Evolutionary conservation across 1,139 yeast genomes (phyloP), one percentile per base, ranked within the genome.

Genomic region (Protomyces arabidopsidicola): DNA sequence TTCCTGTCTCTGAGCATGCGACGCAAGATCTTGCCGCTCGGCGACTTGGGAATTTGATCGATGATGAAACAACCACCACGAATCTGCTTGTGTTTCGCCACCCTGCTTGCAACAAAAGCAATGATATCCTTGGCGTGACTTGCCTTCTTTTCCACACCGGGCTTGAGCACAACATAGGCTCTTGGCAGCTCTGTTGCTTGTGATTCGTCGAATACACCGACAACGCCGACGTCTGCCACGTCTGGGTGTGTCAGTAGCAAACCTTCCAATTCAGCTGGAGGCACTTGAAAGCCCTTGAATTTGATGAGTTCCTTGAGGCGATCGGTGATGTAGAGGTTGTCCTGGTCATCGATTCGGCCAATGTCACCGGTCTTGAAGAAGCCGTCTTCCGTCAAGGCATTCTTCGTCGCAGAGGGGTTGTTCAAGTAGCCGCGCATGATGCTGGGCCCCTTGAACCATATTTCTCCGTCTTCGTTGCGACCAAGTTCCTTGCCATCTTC

Each of bases 401-500:
- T 74, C 55, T 74, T 74, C 2, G 80, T 78, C 65, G 69, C 71
- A 52, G 72, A 73, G 59, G 72, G 74, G 48, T 71, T 66, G 39
- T 63, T 64, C 78, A 82, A 91, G 76, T 93, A 93, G 72, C 87
- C 66, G 4, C 35, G 55, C 60, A 60, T 80, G 60, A 91, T 86
- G 45, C 87, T 79, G 35, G 79, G 81, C 70, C 98, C 98, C 71
- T 80, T 80, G 70, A 93, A 80, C 76, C 86, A 84, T 67, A 93
- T 78, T 77, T 93, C 98, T 76, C 98, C 98, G 16, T 56, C 64
- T 38, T 91, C 83, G 79, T 88, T 88, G 63, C 97, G 97, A 71
- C 78, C 84, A 76, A 93, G 91, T 35, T 95, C 96, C 38, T 96
- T 90, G 60, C 91, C 97, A 54, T 86, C 82, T 55, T 88, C 97